Base-by-base conservation (phyloP, 371 early-diverging fungal species). In the Chytridium lagenaria region DNA sequence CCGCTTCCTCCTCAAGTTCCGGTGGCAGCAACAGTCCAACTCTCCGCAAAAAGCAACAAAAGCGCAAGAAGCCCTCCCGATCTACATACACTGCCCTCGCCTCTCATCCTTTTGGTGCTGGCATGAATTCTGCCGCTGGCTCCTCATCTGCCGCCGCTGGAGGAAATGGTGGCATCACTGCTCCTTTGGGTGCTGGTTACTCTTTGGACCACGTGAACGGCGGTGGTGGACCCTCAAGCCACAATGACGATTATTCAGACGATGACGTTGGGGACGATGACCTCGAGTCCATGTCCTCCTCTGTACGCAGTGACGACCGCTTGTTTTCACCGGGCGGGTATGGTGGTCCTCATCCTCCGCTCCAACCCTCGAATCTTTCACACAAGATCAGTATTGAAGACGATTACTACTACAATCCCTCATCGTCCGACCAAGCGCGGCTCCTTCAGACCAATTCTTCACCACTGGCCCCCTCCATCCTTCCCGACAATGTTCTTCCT, bases 61-160 rank as follows among this genome's bases (percentile, higher is more conserved):
- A 38, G 44, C 30, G 40, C 7, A 66, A 40, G 44, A 66, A 66
- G 44, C 66, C 66, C 12, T 66, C 66, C 2, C 66, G 66, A 2
- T 2, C 38, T 26, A 40, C 38, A 7, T 66, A 66, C 66, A 66
- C 66, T 15, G 12, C 66, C n/a, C 23, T 66, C 28, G 19, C 38
- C 39, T 40, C 66, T 16, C 2, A 66, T 30, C 66, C 66, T 5
- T 40, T 40, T n/a, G n/a, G n/a, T n/a, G n/a, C n/a, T n/a, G n/a
- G n/a, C n/a, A n/a, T n/a, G n/a, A n/a, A n/a, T n/a, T n/a, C n/a
- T n/a, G n/a, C n/a, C n/a, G 19, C 40, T 15, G 66, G 44, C 28
- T 5, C 63, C 3, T n/a, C 26, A 26, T 12, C 31, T 2, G 34
- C 15, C 2, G 63, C 63, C 33, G 63, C 63, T 15, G n/a, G n/a